A percentile compares a stretch with the other conserved stretches of the same genome.
These are phyloP conservation scores for Sutorius australiensis DNA, from an alignment of 768 basidiomycete species.

Conservation along the genomic window DNA sequence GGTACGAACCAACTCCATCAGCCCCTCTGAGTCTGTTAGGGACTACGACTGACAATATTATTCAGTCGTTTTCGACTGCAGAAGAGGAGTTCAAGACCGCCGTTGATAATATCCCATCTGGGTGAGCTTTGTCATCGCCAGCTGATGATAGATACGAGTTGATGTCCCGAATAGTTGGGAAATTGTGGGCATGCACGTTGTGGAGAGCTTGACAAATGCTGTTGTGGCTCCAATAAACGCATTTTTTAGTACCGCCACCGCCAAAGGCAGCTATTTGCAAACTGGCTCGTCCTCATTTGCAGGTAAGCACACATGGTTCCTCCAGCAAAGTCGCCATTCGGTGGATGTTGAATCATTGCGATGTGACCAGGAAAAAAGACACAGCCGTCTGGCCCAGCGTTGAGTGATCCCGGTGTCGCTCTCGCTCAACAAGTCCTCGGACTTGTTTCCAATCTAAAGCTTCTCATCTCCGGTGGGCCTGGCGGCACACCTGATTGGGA, in stretches of 20 bases:
- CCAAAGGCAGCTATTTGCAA: slow-evolving; percentile 10
- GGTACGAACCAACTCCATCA: neutral
- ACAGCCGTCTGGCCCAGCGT: slow-evolving; percentile 8
- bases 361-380: neutral
- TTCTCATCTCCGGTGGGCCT: slow-evolving; percentile 14
- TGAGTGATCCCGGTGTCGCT: slow-evolving; percentile 9
- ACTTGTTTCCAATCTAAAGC: slow-evolving; percentile 6
- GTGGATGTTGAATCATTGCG: neutral
- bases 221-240: slow-evolving; percentile 13
- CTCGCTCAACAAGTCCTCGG: slow-evolving; percentile 9
- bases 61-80: slow-evolving; percentile 13
- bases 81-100: slow-evolving; percentile 16
- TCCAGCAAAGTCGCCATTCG: neutral
- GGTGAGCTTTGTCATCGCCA: slow-evolving; percentile 1
- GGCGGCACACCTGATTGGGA: slow-evolving; percentile 14
- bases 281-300: neutral
- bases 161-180: slow-evolving; percentile 6
- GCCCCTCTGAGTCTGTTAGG: neutral
- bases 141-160: neutral
- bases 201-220: slow-evolving; percentile 12
- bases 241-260: slow-evolving; percentile 8
- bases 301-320: neutral
- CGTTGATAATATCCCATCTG: slow-evolving; percentile 13
- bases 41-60: neutral
- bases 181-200: slow-evolving; percentile 13